A percentile compares a stretch with the other conserved stretches of the same genome.
Conservation (phyloP, 345 rosid genomes). For the Acer campestre region DNA sequence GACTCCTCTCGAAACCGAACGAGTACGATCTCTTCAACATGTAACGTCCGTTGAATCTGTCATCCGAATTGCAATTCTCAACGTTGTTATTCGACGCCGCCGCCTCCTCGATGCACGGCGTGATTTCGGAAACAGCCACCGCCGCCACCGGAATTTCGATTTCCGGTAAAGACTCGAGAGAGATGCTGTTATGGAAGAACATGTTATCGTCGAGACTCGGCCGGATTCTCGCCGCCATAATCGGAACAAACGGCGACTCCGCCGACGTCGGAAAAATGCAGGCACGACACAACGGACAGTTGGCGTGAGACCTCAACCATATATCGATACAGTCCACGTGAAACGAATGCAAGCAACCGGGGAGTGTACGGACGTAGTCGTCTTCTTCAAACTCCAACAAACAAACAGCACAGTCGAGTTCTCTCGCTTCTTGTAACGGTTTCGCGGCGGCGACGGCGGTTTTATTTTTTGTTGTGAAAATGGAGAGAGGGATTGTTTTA, state of each 20-base stretch:
- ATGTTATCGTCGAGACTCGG: constrained; percentile 71
- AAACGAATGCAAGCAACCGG: constrained; percentile 80
- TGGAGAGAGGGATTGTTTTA: constrained; percentile 75
- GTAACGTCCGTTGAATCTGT: constrained; percentile 44
- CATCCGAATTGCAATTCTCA: constrained; percentile 36
- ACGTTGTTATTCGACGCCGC: constrained; percentile 33
- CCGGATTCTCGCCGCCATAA: constrained; percentile 90
- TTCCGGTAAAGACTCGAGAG: constrained; percentile 35
- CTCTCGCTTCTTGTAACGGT: constrained; percentile 34
- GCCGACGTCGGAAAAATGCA: constrained; percentile 48
- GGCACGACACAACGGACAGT: constrained; percentile 90
- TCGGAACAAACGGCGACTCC: constrained; percentile 68
- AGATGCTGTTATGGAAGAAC: constrained; percentile 25
- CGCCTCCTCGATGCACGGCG: constrained; percentile 47
- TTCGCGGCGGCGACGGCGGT: constrained; percentile 16
- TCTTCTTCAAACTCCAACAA: constrained; percentile 80
- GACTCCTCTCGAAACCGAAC: constrained; percentile 77
- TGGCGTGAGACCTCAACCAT: constrained; percentile 90
- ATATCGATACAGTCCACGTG: constrained; percentile 94
- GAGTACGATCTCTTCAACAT: constrained; percentile 78
- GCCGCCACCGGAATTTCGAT: constrained; percentile 20
- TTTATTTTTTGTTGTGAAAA: constrained; percentile 44
- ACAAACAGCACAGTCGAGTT: constrained; percentile 73
- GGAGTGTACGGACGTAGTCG: constrained; percentile 84
- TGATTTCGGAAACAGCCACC: constrained; percentile 41